These are phyloP conservation scores for Eutrema japonicum DNA, from an alignment of 345 rosid genomes.

Conservation along the genomic window DNA sequence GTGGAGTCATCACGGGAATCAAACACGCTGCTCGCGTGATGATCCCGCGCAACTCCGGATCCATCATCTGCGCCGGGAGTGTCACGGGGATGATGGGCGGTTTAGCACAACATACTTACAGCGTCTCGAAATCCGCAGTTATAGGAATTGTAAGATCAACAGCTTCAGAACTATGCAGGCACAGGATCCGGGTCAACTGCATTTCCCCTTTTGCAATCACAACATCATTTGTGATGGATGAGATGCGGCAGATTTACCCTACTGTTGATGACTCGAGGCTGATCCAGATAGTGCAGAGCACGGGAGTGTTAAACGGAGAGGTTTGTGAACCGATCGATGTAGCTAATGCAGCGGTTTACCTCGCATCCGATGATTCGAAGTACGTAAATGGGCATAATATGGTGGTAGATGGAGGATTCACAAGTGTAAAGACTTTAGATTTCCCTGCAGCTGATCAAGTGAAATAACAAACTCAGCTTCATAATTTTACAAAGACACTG, in stretches of 20 bases:
- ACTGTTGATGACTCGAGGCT: slow-evolving; percentile 48
- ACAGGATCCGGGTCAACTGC: slow-evolving; percentile 76
- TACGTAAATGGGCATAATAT: slow-evolving; percentile 85
- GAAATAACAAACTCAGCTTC: slow-evolving; percentile 33
- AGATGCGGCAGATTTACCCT: slow-evolving; percentile 51
- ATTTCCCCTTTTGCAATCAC: slow-evolving; percentile 81
- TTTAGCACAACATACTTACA: slow-evolving; percentile 70
- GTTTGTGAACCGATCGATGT: slow-evolving; percentile 70
- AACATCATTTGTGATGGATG: slow-evolving; percentile 63
- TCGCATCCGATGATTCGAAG: slow-evolving; percentile 81
- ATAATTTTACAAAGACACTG: slow-evolving; percentile 23
- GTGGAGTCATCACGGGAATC: slow-evolving; percentile 74
- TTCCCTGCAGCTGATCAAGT: slow-evolving; percentile 60
- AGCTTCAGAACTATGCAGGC: slow-evolving; percentile 70
- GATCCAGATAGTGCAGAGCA: slow-evolving; percentile 46
- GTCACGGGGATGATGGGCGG: slow-evolving; percentile 73
- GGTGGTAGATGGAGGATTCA: slow-evolving; percentile 93
- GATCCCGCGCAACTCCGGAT: slow-evolving; percentile 66
- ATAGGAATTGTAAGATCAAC: slow-evolving; percentile 63
- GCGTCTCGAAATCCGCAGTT: slow-evolving; percentile 61
- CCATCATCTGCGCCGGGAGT: slow-evolving; percentile 79
- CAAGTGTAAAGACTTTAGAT: slow-evolving; percentile 56
- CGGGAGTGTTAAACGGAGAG: slow-evolving; percentile 60
- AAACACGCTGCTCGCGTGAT: slow-evolving; percentile 84
- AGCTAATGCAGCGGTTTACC: slow-evolving; percentile 85